These are phyloP conservation scores for Flammula alnicola DNA, from an alignment of 1,284 basidiomycete species.

Conservation along the genomic window DNA sequence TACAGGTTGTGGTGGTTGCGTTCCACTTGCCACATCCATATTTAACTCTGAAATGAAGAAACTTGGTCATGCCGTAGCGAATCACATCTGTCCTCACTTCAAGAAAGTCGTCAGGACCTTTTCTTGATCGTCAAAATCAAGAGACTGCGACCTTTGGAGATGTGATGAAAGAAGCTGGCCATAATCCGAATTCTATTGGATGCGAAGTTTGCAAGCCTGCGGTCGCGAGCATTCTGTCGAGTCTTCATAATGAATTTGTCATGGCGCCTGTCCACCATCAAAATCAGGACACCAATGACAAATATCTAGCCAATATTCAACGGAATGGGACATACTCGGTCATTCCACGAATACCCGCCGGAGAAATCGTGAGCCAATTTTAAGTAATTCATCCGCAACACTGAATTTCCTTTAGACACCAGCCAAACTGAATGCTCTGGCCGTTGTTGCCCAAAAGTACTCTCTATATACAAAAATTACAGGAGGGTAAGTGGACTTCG, in stretches of 20 bases:
- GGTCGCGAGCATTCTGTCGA: constrained; percentile 71
- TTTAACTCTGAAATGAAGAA: constrained; percentile 73
- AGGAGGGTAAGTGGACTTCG: constrained; percentile 22
- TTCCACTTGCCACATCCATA: constrained; percentile 59
- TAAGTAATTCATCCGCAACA: not conserved
- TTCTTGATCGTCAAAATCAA: constrained; percentile 74
- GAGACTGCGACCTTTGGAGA: constrained; percentile 60
- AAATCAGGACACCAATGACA: constrained; percentile 76
- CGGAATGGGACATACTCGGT: constrained; percentile 77
- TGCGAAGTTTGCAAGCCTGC: constrained; percentile 80
- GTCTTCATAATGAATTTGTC: constrained; percentile 69
- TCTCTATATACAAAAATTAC: constrained; percentile 74
- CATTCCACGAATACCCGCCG: constrained; percentile 71
- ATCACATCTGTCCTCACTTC: constrained; percentile 74
- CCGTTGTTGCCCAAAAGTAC: constrained; percentile 73
- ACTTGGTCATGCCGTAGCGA: constrained; percentile 64
- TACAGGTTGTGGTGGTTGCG: constrained; percentile 78
- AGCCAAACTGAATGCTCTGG: constrained; percentile 71
- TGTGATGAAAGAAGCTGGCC: constrained; percentile 59
- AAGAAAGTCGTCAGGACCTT: constrained; percentile 69
- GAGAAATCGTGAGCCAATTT: constrained; percentile 45
- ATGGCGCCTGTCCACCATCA: constrained; percentile 69
- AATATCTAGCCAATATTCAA: constrained; percentile 77
- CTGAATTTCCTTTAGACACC: constrained; percentile 45
- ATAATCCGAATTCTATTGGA: constrained; percentile 57